Base-by-base conservation (phyloP, 1,284 basidiomycete species). In the Spongispora temasekensis region DNA sequence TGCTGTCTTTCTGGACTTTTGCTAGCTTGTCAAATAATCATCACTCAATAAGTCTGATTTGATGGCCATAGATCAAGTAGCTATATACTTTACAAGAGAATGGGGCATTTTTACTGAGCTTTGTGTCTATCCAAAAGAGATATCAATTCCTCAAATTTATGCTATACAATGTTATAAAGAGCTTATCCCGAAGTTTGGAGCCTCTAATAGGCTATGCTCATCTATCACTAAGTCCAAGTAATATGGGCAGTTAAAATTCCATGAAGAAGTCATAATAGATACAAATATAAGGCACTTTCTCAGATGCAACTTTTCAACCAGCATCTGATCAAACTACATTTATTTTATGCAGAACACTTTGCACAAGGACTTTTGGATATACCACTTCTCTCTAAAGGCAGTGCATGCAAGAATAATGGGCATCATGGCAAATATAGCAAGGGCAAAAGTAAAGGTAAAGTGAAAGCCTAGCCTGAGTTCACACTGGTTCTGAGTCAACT, bases 1-100 rank as follows among this genome's bases (percentile, higher is more conserved):
- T 34, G 5, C 28, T 1, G 48, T 61, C 5, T 64, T 64, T 15
- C 19, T 64, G 3, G 53, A 64, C n/a, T 64, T 64, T 48, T 64
- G 58, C 12, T 64, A 64, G 31, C 6, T 52, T 52, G 51, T 52
- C 21, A 31, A 21, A 17, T 12, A 32, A 21, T 25, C 31, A 1
- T 52, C 51, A 52, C 28, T 52, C 28, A 52, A 34, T 48, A 25
- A 48, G 27, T 23, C 23, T 48, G 27, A 48, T 48, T 27, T 48
- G 46, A 27, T 48, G 12, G 51, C 30, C 31, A 8, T 52, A 0
- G 28, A 50, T 30, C 0, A 52, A 2, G 51, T n/a, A 30, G 28
- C 3, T 30, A 19, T 12, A 10, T 5, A 17, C 30, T 52, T 52
- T 15, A 52, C 1, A 28, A 32, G n/a, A 3, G 13, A 10, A n/a